Base-by-base conservation (phyloP, 768 basidiomycete genomes). In the Naematelia encephala region DNA sequence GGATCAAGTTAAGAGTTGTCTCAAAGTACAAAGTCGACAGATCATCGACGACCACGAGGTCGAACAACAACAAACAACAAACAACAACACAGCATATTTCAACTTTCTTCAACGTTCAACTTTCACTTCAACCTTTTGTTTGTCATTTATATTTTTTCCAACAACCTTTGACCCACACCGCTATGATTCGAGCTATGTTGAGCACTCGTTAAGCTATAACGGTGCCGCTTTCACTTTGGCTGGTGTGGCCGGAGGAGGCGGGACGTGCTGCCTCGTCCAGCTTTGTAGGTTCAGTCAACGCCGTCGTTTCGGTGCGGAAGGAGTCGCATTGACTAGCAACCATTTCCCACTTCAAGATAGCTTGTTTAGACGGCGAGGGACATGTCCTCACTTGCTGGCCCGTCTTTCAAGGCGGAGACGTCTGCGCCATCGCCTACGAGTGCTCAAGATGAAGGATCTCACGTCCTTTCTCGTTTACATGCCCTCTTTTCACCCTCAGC, bases 391-490 rank as follows among this genome's bases (percentile, higher is more conserved):
- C 46, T 19, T 21, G 46, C 46, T 47, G 46, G 8, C 11, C 46
- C n/a, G 8, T 19, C 46, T 8, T 19, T 19, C 46, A 25, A 51
- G 27, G 19, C 50, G 19, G 16, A 16, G 22, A 23, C 50, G 50
- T 28, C 19, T 8, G 50, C 50, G 5, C 16, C 50, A 4, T 51
- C 50, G 19, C n/a, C 46, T 19, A 19, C n/a, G 8, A 19, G 19
- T 22, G 23, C 39, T 42, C 52, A 30, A 34, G 34, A 39, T 8
- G 34, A 39, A 16, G 34, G 29, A 12, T 29, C 51, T 13, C 25
- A 52, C 29, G 61, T 62, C 44, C 29, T 53, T 19, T 56, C 52
- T 19, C 11, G 63, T 13, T 54, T 67, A 5, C 63, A 64, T 23
- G 66, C 66, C 5, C 55, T 67, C 1, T 63, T 63, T 44, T 26